Percentiles rank a stretch among this genome's conserved stretches.
phyloP scores from a whole-genome alignment of 2,329 filamentous ascomycete genomes.

The Trichoderma sp. region DNA sequence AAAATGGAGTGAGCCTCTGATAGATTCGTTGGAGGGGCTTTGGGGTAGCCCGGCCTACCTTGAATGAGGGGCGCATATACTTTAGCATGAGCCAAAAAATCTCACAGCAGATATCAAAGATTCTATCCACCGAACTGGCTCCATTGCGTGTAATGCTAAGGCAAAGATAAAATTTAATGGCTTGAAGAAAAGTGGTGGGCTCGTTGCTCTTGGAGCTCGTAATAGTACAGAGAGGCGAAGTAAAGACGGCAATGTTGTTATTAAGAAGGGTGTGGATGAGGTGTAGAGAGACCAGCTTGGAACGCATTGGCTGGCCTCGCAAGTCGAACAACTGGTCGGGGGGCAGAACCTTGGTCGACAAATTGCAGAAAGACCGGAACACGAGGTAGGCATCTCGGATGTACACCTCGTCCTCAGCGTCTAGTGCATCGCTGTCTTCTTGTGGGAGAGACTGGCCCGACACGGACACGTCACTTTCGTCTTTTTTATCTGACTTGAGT shows the following conservation, averaged over 20 bases:
- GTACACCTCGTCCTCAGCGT: conserved; percentile 88
- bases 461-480: conserved; percentile 41
- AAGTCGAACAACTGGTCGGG: conserved; percentile 91
- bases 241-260: conserved; percentile 89
- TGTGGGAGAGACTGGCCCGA: conserved; percentile 55
- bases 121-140: conserved; percentile 83
- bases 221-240: conserved; percentile 87
- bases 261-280: conserved; percentile 93
- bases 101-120: conserved; percentile 94
- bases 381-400: conserved; percentile 96
- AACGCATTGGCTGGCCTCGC: conserved; percentile 93
- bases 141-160: conserved; percentile 93
- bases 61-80: conserved; percentile 88
- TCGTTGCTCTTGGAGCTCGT: conserved; percentile 86
- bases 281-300: conserved; percentile 91
- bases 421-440: conserved; percentile 59
- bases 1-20: conserved; percentile 30
- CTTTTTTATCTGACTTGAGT: conserved; percentile 49
- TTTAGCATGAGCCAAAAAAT: conserved; percentile 98
- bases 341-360: conserved; percentile 87
- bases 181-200: conserved; percentile 86
- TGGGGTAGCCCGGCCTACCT: conserved; percentile 53
- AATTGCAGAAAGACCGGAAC: conserved; percentile 94
- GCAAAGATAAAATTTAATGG: conserved; percentile 95
- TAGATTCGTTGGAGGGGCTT: not conserved